Evolutionary conservation across 2,329 filamentous ascomycete genomes (phyloP).

Genomic region (Fusarium sp.): DNA sequence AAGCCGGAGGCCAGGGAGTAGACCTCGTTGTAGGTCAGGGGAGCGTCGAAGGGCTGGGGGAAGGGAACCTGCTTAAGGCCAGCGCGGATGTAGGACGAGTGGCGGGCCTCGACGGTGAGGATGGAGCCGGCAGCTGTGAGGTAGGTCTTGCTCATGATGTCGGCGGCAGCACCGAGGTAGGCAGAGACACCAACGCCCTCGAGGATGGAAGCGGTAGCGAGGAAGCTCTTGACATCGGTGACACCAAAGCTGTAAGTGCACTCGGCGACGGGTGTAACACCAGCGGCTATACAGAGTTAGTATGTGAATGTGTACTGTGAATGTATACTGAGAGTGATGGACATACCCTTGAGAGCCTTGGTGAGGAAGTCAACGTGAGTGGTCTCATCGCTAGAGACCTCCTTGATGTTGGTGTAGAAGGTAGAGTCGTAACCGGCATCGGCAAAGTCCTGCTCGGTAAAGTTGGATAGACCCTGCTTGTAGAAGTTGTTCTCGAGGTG

Average conservation of each 20-base stretch:
- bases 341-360: conserved; percentile 38
- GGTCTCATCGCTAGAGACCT: conserved; percentile 66
- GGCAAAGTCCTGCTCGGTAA: conserved; percentile 65
- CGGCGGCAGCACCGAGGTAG: conserved; percentile 72
- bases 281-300: conserved; percentile 50
- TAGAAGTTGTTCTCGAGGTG: conserved; percentile 75
- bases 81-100: conserved; percentile 71
- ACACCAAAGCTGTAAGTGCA: conserved; percentile 72
- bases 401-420: conserved; percentile 70
- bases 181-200: conserved; percentile 75
- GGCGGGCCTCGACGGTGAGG: conserved; percentile 72
- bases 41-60: conserved; percentile 71
- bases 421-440: conserved; percentile 63
- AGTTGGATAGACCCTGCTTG: conserved; percentile 69
- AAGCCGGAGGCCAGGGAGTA: conserved; percentile 75
- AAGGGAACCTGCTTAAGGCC: conserved; percentile 64
- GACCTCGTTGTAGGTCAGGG: conserved; percentile 69
- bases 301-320: fast-evolving
- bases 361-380: conserved; percentile 40
- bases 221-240: conserved; percentile 68
- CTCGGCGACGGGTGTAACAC: conserved; percentile 63
- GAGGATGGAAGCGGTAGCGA: conserved; percentile 73
- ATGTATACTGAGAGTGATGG: fast-evolving
- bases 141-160: conserved; percentile 70
- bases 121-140: conserved; percentile 73